Evolutionary conservation across 352 stramenopile species (phyloP).

Genomic region (Pythium myriotylum): DNA sequence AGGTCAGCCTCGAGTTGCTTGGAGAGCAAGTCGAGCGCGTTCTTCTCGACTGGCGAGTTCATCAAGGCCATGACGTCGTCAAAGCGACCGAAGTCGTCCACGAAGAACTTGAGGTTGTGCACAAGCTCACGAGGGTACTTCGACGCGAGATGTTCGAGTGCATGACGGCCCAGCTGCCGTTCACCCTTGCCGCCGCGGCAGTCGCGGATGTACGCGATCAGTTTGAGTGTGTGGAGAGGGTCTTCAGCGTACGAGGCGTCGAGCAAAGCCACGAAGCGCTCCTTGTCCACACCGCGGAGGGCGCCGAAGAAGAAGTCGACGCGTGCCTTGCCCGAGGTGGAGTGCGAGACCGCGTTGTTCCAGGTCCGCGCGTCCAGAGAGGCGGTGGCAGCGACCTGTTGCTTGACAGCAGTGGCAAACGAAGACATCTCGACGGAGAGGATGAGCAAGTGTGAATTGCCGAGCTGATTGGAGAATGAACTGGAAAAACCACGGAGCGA

Average conservation of each 20-base stretch:
- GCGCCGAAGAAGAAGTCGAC: conserved; percentile 53
- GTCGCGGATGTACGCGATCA: conserved; percentile 55
- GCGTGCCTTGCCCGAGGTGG: conserved; percentile 36
- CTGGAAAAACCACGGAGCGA: neutral
- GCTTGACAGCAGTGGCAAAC: conserved; percentile 27
- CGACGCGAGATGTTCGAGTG: conserved; percentile 40
- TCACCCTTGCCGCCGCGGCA: conserved; percentile 53
- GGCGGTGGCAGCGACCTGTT: conserved; percentile 7
- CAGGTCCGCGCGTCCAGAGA: conserved; percentile 27
- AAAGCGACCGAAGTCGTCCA: conserved; percentile 51
- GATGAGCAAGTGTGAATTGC: neutral
- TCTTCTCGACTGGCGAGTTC: conserved; percentile 39
- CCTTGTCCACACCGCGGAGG: conserved; percentile 34
- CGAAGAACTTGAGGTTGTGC: conserved; percentile 51
- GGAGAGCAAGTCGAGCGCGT: conserved; percentile 41
- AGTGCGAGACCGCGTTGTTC: conserved; percentile 40
- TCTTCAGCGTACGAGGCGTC: conserved; percentile 47
- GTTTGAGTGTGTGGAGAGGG: conserved; percentile 55
- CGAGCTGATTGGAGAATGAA: neutral
- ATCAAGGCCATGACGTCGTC: conserved; percentile 51
- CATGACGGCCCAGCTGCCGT: conserved; percentile 39
- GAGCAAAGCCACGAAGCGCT: conserved; percentile 31
- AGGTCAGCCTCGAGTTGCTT: conserved; percentile 40
- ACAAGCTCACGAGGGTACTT: conserved; percentile 35
- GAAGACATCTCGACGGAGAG: conserved; percentile 9